Percentiles rank a stretch among this genome's conserved stretches.
phyloP scores from a whole-genome alignment of 495 filamentous ascomycete species.

The Aspergillus funiculosus region DNA sequence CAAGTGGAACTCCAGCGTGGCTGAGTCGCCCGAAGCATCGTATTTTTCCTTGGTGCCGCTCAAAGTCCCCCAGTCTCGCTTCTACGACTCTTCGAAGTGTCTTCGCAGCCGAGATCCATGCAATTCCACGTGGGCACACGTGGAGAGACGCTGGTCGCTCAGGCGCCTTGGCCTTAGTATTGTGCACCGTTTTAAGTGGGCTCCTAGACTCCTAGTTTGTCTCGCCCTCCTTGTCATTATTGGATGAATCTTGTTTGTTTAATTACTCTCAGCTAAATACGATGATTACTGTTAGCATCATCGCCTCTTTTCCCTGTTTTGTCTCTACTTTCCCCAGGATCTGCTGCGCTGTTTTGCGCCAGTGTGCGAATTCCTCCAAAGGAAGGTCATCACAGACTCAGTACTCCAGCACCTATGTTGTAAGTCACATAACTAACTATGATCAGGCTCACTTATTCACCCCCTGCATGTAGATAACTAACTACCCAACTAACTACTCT shows the following conservation, averaged over 20 bases:
- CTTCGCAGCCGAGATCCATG: slow-evolving; percentile 30
- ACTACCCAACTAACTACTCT: no score
- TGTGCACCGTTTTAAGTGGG: slow-evolving; percentile 9
- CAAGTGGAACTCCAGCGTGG: slow-evolving; percentile 13
- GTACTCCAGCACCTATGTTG: no score
- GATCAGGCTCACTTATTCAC: no score
- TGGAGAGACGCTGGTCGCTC: slow-evolving; percentile 25
- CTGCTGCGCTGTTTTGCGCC: background rate
- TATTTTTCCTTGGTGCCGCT: background rate
- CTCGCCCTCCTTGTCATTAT: background rate
- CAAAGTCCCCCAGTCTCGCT: slow-evolving; percentile 1
- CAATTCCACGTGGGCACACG: slow-evolving; percentile 39
- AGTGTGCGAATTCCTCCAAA: no score
- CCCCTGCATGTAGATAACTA: no score
- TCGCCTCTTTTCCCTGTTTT: no score
- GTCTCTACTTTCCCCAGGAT: slow-evolving; percentile 9
- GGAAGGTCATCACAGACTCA: no score
- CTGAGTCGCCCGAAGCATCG: slow-evolving; percentile 10
- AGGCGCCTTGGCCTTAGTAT: slow-evolving; percentile 12
- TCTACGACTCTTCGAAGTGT: slow-evolving; percentile 31
- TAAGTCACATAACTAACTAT: no score
- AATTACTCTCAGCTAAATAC: no score
- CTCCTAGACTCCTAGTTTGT: slow-evolving; percentile 3
- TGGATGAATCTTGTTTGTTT: slow-evolving; percentile 6
- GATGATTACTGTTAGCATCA: no score